Evolutionary conservation across 257 asterid genomes (phyloP), one percentile per base, ranked within the genome.

Genomic region (Salvia miltiorrhiza): DNA sequence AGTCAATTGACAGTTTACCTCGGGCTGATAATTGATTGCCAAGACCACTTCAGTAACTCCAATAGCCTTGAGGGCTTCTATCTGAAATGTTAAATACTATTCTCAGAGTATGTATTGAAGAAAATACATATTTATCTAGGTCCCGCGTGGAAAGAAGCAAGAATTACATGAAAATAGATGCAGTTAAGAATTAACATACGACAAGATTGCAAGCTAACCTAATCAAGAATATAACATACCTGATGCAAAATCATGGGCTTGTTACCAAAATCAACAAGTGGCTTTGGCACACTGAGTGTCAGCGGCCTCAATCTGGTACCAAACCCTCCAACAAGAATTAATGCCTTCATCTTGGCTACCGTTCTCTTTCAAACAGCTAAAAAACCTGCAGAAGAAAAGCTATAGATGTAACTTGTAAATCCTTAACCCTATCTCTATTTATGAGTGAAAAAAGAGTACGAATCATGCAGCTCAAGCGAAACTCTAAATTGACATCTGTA

Each of bases 191-290:
- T 33, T 7, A 65, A 57, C 43, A 24, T 47, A 5, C 11, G 40
- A 13, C 47, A 39, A 67, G 10, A 56, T 32, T 21, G 7, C 68
- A 37, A 44, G 26, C 32, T 17, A 68, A 61, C 37, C 24, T 48
- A 12, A 62, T 16, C 35, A 1, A 20, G 11, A 39, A 41, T 35
- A 16, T 56, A 47, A 70, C 40, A 11, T 81, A 92, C 98, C 98
- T 92, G 98, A 84, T 92, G 98, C 94, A 92, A 79, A 74, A 92
- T 92, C 98, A 92, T 92, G 73, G 98, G 98, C 82, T 92, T 92
- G 87, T 92, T 92, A 52, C 90, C 96, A 78, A 92, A 92, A 44
- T 92, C 98, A 76, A 92, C 98, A 11, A 92, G 93, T 7, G 98
- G 98, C 85, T 92, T 92, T 11, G 96, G 98, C 71, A 89, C 80